These are phyloP conservation scores for Serendipita sp. DNA, from an alignment of 768 basidiomycete species.

Conservation along the genomic window DNA sequence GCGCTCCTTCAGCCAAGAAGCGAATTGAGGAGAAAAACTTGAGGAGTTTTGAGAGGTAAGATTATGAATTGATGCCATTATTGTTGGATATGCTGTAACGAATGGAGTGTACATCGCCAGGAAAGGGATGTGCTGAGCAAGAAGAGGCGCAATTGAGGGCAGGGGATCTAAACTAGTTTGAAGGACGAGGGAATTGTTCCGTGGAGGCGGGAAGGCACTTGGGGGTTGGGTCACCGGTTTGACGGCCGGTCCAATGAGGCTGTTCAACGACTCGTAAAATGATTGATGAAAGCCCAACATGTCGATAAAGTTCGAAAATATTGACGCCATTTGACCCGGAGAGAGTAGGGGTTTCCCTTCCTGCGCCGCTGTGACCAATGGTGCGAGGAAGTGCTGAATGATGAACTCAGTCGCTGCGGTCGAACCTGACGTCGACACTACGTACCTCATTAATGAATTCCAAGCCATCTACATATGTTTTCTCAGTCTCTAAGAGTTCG, in stretches of 20 bases:
- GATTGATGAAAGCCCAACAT: slow-evolving; percentile 24
- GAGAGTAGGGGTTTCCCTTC: slow-evolving; percentile 51
- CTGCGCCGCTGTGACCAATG: slow-evolving; percentile 62
- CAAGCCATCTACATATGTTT: slow-evolving; percentile 63
- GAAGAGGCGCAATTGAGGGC: slow-evolving; percentile 19
- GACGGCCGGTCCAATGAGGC: neutral
- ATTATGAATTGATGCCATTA: slow-evolving; percentile 40
- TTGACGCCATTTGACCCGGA: slow-evolving; percentile 47
- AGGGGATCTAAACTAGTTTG: neutral
- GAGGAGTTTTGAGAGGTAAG: slow-evolving; percentile 31
- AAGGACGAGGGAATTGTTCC: neutral
- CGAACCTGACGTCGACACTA: slow-evolving; percentile 10
- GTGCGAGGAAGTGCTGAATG: slow-evolving; percentile 64
- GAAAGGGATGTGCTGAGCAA: slow-evolving; percentile 76
- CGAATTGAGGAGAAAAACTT: slow-evolving; percentile 25
- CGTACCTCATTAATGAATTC: slow-evolving; percentile 68
- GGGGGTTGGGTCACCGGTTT: neutral
- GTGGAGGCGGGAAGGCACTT: neutral
- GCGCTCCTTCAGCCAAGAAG: slow-evolving; percentile 43
- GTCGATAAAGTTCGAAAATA: slow-evolving; percentile 83
- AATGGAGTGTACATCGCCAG: slow-evolving; percentile 78
- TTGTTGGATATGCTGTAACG: slow-evolving; percentile 58
- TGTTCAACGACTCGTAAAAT: neutral
- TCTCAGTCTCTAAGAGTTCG: slow-evolving; percentile 73
- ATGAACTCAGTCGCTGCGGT: slow-evolving; percentile 2